phyloP scores from a whole-genome alignment of 495 filamentous ascomycete genomes.

The Choiromyces venosus region DNA sequence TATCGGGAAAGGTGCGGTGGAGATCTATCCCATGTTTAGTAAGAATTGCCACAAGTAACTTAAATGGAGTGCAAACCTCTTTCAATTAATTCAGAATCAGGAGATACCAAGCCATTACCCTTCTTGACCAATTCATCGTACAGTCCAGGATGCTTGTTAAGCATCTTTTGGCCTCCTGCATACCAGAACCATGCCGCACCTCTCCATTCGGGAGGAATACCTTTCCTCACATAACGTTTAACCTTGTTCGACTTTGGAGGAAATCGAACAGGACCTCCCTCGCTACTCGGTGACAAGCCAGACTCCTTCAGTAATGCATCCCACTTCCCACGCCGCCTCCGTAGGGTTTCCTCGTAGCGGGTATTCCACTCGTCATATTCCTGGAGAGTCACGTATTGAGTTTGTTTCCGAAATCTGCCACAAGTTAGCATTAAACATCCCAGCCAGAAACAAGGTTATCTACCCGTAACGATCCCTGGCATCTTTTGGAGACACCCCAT shows the following conservation, averaged over 20 bases:
- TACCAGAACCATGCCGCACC: slow-evolving; percentile 97
- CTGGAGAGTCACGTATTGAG: slow-evolving; percentile 64
- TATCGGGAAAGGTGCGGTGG: slow-evolving; percentile 93
- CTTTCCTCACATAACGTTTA: slow-evolving; percentile 86
- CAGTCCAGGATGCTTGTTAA: slow-evolving; percentile 65
- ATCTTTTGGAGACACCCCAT: slow-evolving; percentile 40
- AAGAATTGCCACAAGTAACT: background rate
- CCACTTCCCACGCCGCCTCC: slow-evolving; percentile 76
- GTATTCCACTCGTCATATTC: slow-evolving; percentile 79
- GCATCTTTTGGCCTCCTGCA: slow-evolving; percentile 73
- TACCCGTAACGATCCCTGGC: slow-evolving; percentile 48
- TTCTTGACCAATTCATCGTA: slow-evolving; percentile 65
- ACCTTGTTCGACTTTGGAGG: slow-evolving; percentile 73
- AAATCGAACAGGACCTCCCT: slow-evolving; percentile 60
- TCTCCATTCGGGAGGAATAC: slow-evolving; percentile 88
- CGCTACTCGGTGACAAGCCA: slow-evolving; percentile 58
- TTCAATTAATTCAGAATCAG: slow-evolving; percentile 85
- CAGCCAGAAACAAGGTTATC: slow-evolving; percentile 42
- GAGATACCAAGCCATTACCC: slow-evolving; percentile 58
- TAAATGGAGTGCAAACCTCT: slow-evolving; percentile 45
- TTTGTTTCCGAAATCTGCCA: slow-evolving; percentile 89
- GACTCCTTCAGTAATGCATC: slow-evolving; percentile 66
- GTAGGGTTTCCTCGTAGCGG: slow-evolving; percentile 62
- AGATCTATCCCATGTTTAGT: slow-evolving; percentile 54
- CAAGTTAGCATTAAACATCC: slow-evolving; percentile 46